Evolutionary conservation across 2,329 filamentous ascomycete genomes (phyloP), one percentile per base, ranked within the genome.

Genomic region (Lachnellula suecica): DNA sequence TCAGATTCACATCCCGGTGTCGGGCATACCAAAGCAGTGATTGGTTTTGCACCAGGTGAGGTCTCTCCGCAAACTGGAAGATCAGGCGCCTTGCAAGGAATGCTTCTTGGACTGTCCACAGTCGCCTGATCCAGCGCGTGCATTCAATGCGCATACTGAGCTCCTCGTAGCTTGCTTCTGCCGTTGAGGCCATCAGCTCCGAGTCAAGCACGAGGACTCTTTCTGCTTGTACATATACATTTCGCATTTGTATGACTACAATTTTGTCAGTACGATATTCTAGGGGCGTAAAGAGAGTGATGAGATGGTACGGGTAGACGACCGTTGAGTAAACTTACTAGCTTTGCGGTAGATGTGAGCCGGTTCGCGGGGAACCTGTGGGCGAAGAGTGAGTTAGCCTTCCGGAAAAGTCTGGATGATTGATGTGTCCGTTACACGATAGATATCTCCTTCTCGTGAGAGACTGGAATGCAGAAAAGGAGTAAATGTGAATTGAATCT

Each of bases 101-200:
- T 17, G 46, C 46, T 50, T 52, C 49, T 47, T 56, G 53, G 10
- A 52, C 24, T 11, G 49, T 56, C 49, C 49, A 56, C 9, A 52
- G 22, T 43, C 49, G 46, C 9, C 53, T 35, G 13, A 56, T 50
- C 53, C 49, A 52, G 1, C 43, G 37, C 5, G 53, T 52, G 24
- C 45, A 43, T 22, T 7, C 17, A 23, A 56, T 41, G 1, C 46
- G 49, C 49, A 52, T 52, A 24, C 47, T 49, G 20, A 56, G 40
- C 25, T 56, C 49, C 40, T 56, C 49, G 46, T 56, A 52, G 19
- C 10, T 50, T 17, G 47, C 49, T 41, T 43, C 17, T 4, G 49
- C 46, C 3, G 46, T 49, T 3, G 46, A 50, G 9, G 49, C 45
- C 46, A 56, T 47, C 19, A 56, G 46, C 6, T 56, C 49, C 2